Evolutionary conservation across 345 rosid species (phyloP).

Genomic region (Trapa bicornis): DNA sequence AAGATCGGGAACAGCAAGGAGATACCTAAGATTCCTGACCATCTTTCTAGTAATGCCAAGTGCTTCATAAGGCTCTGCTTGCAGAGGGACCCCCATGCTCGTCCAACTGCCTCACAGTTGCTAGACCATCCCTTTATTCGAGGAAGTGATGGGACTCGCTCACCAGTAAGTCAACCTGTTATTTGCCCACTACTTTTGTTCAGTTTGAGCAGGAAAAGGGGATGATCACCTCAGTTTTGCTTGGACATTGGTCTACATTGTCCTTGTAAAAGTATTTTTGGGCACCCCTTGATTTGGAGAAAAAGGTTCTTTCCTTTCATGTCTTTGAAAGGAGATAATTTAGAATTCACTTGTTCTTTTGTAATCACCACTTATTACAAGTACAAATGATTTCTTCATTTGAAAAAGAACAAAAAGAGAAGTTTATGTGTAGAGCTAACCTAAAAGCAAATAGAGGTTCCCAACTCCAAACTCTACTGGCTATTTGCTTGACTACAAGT

Average conservation of each 20-base stretch:
- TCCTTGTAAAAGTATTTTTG: background rate
- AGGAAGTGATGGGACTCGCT: conserved; percentile 62
- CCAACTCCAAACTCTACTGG: too few relatives aligned
- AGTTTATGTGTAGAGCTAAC: background rate
- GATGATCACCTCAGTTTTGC: background rate
- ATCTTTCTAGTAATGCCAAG: conserved; percentile 81
- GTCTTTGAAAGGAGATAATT: background rate
- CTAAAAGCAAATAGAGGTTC: background rate
- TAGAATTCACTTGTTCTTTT: background rate
- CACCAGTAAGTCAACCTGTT: conserved; percentile 38
- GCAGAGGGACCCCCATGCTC: conserved; percentile 72
- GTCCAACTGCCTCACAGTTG: conserved; percentile 66
- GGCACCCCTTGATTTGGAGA: too few relatives aligned
- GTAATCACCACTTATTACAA: background rate
- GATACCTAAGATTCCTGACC: conserved; percentile 79
- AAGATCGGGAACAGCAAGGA: conserved; percentile 97
- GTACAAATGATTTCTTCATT: background rate
- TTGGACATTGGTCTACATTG: background rate
- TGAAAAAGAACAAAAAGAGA: background rate
- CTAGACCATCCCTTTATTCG: conserved; percentile 72
- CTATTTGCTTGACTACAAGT: background rate
- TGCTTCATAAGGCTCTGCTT: conserved; percentile 65
- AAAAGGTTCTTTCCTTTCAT: background rate
- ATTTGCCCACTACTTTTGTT: background rate
- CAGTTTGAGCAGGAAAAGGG: background rate